These are phyloP conservation scores for Anisodus tanguticus DNA, from an alignment of 257 asterid species.

Conservation along the genomic window DNA sequence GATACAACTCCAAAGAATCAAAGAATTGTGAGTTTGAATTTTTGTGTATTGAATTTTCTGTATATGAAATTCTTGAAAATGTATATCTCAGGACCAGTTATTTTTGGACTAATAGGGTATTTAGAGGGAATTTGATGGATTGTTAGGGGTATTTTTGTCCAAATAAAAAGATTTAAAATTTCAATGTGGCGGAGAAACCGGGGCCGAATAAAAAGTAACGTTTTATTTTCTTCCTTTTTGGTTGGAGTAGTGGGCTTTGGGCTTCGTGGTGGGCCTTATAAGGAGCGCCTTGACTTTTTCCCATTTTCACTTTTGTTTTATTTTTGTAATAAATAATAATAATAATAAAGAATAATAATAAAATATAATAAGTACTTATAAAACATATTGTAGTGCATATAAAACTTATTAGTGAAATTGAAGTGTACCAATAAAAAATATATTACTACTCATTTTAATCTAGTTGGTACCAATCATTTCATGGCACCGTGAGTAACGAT, in stretches of 20 bases:
- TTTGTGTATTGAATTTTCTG: neutral
- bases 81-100: neutral
- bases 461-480: neutral
- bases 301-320: neutral
- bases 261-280: conserved; percentile 35
- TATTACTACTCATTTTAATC: neutral
- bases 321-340: neutral
- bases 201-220: conserved; percentile 45
- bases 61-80: conserved; percentile 28
- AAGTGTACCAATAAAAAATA: neutral
- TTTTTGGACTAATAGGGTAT: neutral
- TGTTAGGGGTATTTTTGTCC: conserved; percentile 49
- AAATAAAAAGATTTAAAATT: conserved; percentile 46
- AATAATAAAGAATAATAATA: neutral
- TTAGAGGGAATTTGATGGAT: conserved; percentile 6
- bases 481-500: neutral
- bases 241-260: neutral
- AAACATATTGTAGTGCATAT: too few species aligned
- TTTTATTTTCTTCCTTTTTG: conserved; percentile 28
- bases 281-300: conserved; percentile 22
- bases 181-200: conserved; percentile 58
- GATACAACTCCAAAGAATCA: conserved; percentile 8
- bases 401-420: neutral
- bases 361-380: neutral
- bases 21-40: neutral